Evolutionary conservation across 2,329 filamentous ascomycete genomes (phyloP).

Genomic region (Sporothrix dimorphospora): DNA sequence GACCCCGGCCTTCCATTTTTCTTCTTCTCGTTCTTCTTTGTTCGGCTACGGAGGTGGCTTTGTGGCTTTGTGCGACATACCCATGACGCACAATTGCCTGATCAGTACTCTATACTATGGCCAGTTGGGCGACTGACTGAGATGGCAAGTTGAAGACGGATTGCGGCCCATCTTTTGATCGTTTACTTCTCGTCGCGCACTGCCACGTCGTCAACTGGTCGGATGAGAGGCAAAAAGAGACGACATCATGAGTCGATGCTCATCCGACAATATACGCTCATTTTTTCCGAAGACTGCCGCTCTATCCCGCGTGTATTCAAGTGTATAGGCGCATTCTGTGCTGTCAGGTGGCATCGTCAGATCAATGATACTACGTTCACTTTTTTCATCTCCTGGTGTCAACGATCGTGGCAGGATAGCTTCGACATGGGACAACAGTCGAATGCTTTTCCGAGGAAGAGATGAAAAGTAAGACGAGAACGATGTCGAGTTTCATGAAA

Average conservation of each 20-base stretch:
- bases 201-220: neutral
- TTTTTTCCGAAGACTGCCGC: neutral
- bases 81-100: neutral
- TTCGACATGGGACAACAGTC: neutral
- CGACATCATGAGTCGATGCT: neutral
- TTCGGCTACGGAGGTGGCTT: neutral
- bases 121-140: neutral
- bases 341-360: no score
- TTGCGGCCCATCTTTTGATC: neutral
- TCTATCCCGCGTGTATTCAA: neutral
- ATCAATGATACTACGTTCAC: neutral
- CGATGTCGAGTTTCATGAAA: no score
- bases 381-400: neutral
- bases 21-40: neutral
- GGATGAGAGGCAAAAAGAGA: slow-evolving; percentile 5
- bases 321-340: neutral
- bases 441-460: no score
- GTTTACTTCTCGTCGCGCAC: neutral
- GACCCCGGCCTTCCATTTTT: neutral
- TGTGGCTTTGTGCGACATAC: slow-evolving; percentile 7
- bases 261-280: neutral
- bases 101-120: neutral
- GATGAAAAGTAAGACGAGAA: no score
- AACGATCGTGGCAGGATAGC: neutral
- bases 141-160: neutral